These are phyloP conservation scores for Mycena indigotica DNA, from an alignment of 768 basidiomycete species.

Conservation along the genomic window DNA sequence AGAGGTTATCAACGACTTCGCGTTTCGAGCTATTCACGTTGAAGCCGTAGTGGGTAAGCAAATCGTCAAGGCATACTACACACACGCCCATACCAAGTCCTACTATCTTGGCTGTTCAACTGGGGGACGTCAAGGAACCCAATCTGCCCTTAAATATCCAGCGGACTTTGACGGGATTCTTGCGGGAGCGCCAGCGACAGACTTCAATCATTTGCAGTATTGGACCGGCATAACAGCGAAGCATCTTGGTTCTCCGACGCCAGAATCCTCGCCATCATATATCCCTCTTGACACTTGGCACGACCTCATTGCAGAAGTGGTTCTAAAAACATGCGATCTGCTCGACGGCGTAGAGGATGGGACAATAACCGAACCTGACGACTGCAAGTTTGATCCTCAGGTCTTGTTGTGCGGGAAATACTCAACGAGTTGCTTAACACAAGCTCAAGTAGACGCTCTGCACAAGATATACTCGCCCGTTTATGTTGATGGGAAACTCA, in stretches of 20 bases:
- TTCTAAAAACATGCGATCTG: slow-evolving; percentile 10
- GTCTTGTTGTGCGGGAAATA: slow-evolving; percentile 17
- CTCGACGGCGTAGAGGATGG: slow-evolving; percentile 29
- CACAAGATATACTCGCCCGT: slow-evolving; percentile 25
- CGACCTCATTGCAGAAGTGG: slow-evolving; percentile 22
- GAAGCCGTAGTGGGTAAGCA: slow-evolving; percentile 28
- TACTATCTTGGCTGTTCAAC: slow-evolving; percentile 33
- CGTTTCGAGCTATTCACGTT: slow-evolving; percentile 28
- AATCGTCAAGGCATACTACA: slow-evolving; percentile 28
- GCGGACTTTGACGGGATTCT: slow-evolving; percentile 32
- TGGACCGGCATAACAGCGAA: slow-evolving; percentile 8
- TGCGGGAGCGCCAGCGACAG: slow-evolving; percentile 29
- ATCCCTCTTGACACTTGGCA: slow-evolving; percentile 24
- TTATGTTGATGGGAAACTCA: slow-evolving; percentile 16
- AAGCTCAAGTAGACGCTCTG: slow-evolving; percentile 24
- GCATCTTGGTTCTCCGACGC: slow-evolving; percentile 12
- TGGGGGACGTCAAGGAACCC: slow-evolving; percentile 31
- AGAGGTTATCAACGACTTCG: slow-evolving; percentile 31
- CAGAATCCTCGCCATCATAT: slow-evolving; percentile 13
- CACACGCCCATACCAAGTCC: slow-evolving; percentile 21
- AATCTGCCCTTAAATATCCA: slow-evolving; percentile 27
- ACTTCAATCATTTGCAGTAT: slow-evolving; percentile 13
- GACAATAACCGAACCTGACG: slow-evolving; percentile 28
- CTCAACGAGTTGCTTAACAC: slow-evolving; percentile 17
- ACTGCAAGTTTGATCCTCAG: slow-evolving; percentile 27